Percentiles rank a stretch among this genome's conserved stretches.
phyloP scores from a whole-genome alignment of 495 filamentous ascomycete species.

The Talaromyces wortmannii region DNA sequence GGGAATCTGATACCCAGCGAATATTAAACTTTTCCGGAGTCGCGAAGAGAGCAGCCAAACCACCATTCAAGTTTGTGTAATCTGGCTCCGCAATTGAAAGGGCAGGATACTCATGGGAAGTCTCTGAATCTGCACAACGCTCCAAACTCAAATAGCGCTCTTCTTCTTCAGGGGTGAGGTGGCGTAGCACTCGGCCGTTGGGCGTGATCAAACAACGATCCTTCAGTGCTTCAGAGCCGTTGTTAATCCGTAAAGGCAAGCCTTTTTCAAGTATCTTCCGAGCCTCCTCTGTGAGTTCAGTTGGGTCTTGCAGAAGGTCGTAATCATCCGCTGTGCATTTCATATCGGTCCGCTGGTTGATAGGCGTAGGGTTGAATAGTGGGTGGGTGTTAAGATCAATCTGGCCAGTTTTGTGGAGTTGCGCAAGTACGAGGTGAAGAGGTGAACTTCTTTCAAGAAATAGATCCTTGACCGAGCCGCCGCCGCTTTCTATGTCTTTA shows the following conservation, averaged over 20 bases:
- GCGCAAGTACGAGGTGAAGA: constrained; percentile 37
- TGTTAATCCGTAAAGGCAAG: constrained; percentile 28
- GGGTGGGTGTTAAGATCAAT: constrained; percentile 43
- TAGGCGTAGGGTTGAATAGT: constrained; percentile 47
- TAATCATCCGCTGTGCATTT: constrained; percentile 40
- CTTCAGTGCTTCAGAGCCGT: constrained; percentile 28
- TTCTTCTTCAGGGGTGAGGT: constrained; percentile 70
- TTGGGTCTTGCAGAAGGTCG: constrained; percentile 26
- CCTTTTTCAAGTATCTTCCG: constrained; percentile 34
- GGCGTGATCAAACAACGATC: constrained; percentile 63
- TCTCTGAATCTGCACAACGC: constrained; percentile 38
- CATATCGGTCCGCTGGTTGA: constrained; percentile 46
- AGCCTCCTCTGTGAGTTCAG: constrained; percentile 30
- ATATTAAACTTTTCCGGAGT: constrained; percentile 37
- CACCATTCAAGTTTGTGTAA: constrained; percentile 31
- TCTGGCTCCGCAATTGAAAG: constrained; percentile 25
- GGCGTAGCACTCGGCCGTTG: constrained; percentile 68
- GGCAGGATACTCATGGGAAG: constrained; percentile 22
- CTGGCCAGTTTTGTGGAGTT: constrained; percentile 40
- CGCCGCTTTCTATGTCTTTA: constrained; percentile 30
- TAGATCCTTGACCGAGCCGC: constrained; percentile 28
- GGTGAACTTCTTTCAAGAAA: constrained; percentile 33
- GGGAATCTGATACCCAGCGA: constrained; percentile 29
- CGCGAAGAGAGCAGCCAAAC: constrained; percentile 35
- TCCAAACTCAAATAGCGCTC: constrained; percentile 71